Evolutionary conservation across 2,329 filamentous ascomycete genomes (phyloP).

Genomic region (Hymenoscyphus linearis): DNA sequence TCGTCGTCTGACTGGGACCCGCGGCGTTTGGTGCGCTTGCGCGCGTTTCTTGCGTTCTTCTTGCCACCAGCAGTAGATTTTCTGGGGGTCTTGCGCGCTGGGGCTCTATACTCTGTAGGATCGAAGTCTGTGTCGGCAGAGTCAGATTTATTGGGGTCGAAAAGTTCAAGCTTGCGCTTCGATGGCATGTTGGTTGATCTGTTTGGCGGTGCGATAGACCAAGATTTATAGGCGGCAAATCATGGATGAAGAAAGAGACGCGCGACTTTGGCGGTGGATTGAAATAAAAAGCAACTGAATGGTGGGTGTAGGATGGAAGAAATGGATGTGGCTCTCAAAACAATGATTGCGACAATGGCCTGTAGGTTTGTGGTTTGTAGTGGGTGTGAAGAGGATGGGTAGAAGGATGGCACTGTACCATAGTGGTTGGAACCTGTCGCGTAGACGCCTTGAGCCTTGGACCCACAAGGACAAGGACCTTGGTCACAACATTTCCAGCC

Average conservation of each 20-base stretch:
- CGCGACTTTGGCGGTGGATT: background rate
- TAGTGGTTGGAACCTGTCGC: background rate
- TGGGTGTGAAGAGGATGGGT: background rate
- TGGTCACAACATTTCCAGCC: background rate
- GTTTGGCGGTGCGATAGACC: background rate
- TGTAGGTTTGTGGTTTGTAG: background rate
- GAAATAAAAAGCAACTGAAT: background rate
- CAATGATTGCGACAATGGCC: background rate
- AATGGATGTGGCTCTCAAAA: background rate
- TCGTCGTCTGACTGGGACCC: conserved; percentile 35
- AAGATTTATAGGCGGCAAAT: background rate
- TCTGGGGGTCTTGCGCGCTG: conserved; percentile 39
- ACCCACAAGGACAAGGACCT: no score
- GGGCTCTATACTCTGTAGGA: conserved; percentile 39
- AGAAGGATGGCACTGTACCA: background rate
- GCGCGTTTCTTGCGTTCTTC: background rate
- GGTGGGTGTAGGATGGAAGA: background rate
- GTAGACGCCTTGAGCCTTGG: background rate
- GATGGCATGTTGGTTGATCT: conserved; percentile 24
- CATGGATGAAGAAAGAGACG: background rate
- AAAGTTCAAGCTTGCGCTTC: conserved; percentile 52
- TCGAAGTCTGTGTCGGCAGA: conserved; percentile 63
- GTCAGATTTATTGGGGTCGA: conserved; percentile 63
- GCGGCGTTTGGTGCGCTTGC: background rate
- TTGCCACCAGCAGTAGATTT: background rate